Base-by-base conservation (phyloP, 116 monocot species). In the Posidonia oceanica region DNA sequence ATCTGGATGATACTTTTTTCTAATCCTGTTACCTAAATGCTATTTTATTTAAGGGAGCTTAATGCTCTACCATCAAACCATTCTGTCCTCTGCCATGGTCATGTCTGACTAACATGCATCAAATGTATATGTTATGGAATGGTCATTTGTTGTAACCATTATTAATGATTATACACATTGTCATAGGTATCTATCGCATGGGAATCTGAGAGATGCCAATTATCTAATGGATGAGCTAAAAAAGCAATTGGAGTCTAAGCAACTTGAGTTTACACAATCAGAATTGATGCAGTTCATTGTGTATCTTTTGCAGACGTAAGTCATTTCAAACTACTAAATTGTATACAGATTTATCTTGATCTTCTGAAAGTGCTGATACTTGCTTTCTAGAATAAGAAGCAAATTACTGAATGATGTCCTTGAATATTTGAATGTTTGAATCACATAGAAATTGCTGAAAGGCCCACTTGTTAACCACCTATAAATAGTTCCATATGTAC, bases 141-240 rank as follows among this genome's bases (percentile, higher is more conserved):
- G 12, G 48, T 48, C 12, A 10, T 48, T 12, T 48, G 48, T 22
- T 61, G 36, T 23, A 14, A 44, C n/a, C 20, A 20, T 20, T 66
- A 66, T 20, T 66, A 66, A 44, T 66, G 10, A 66, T 66, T 70
- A 57, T 10, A 7, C 57, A 40, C 69, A 54, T 62, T 12, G n/a
- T 67, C 7, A 14, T 66, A 96, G 97, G 87, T 98, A 93, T 64
- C 78, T 98, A 61, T 93, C 93, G 48, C 85, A 81, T 66, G 97
- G 90, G 40, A 90, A 90, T 63, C 72, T 98, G n/a, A 87, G 77
- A 80, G 90, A 98, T 85, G 97, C 93, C 57, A 98, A 98, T 70
- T 75, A 71, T 39, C 72, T 93, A 13, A 81, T 93, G 82, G 84
- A 88, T 64, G 90, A 98, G 72, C 63, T 93, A 59, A 80, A 72